Evolutionary conservation across 306 rosid species (phyloP), one percentile per base, ranked within the genome.

Genomic region (Chamaecrista fasciculata): DNA sequence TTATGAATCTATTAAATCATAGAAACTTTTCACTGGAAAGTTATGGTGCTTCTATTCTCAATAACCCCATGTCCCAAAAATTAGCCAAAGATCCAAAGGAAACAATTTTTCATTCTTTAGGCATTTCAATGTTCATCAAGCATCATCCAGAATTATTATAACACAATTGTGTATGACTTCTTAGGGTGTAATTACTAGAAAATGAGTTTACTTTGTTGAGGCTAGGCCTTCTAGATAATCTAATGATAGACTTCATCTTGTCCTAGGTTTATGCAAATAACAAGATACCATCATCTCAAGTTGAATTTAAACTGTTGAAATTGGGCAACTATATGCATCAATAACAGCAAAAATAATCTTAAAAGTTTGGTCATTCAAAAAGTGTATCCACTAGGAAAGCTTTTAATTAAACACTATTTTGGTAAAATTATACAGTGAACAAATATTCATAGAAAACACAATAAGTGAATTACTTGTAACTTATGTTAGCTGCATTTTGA

Each of bases 141-240:
- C 57, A 48, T 70, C 55, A 62, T 18, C 61, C 36, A 43, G 46
- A 68, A 67, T 37, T 62, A 39, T 66, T 31, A 56, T 57, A 66
- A 62, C 36, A 2, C 20, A 70, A 47, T 33, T 25, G 37, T 51
- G 20, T 6, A 49, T 20, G 4, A 3, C 31, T 52, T 18, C 18
- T 34, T 53, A 11, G 16, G 36, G 20, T 52, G 3, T 51, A 23
- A 51, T 51, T 2, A 60, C 31, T 2, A 48, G 29, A 59, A 76
- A 43, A 21, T 42, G 48, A 48, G 8, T 19, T 46, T 20, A 18
- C 0, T 19, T 47, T 31, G 5, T 55, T 55, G 62, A 15, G 16
- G 19, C 37, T 34, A 16, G 66, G 15, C 15, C 24, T 20, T 1
- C 46, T 19, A 8, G 26, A 16, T 4, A 34, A 37, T 34, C 16